These are phyloP conservation scores for Mycena kentingensis DNA, from an alignment of 768 basidiomycete genomes.

Conservation along the genomic window DNA sequence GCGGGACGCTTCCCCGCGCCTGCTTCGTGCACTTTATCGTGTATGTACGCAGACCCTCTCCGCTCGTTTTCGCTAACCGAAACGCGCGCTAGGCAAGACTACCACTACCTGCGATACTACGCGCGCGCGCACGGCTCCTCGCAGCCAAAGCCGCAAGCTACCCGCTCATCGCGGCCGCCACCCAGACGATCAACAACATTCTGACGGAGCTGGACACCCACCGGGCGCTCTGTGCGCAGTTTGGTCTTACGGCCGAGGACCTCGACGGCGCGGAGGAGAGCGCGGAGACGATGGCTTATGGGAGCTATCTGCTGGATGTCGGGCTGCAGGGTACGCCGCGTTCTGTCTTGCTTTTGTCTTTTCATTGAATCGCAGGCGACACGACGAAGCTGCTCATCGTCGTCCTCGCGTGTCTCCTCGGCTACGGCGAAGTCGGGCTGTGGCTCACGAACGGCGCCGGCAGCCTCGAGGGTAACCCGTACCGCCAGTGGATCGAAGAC, in stretches of 20 bases:
- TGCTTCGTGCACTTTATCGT: slow-evolving; percentile 84
- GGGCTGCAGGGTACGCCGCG: slow-evolving; percentile 61
- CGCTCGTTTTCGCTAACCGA: background rate
- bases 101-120: slow-evolving; percentile 81
- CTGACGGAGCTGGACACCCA: slow-evolving; percentile 74
- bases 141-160: slow-evolving; percentile 77
- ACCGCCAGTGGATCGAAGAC: slow-evolving; percentile 75
- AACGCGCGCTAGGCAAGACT: slow-evolving; percentile 69
- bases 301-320: slow-evolving; percentile 79
- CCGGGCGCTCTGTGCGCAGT: slow-evolving; percentile 66
- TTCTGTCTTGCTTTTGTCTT: background rate
- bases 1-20: slow-evolving; percentile 65
- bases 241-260: slow-evolving; percentile 64
- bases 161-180: slow-evolving; percentile 60
- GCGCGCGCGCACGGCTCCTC: slow-evolving; percentile 79
- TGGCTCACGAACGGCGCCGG: slow-evolving; percentile 67
- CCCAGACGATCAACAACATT: slow-evolving; percentile 63
- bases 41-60: slow-evolving; percentile 40
- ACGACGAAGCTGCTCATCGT: slow-evolving; percentile 73
- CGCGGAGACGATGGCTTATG: slow-evolving; percentile 79
- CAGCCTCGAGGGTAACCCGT: slow-evolving; percentile 67
- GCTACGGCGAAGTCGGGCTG: slow-evolving; percentile 90
- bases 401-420: slow-evolving; percentile 81
- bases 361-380: slow-evolving; percentile 53
- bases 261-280: slow-evolving; percentile 66